Evolutionary conservation across 2,329 filamentous ascomycete genomes (phyloP).

Genomic region (Aurifilum marmelostoma): DNA sequence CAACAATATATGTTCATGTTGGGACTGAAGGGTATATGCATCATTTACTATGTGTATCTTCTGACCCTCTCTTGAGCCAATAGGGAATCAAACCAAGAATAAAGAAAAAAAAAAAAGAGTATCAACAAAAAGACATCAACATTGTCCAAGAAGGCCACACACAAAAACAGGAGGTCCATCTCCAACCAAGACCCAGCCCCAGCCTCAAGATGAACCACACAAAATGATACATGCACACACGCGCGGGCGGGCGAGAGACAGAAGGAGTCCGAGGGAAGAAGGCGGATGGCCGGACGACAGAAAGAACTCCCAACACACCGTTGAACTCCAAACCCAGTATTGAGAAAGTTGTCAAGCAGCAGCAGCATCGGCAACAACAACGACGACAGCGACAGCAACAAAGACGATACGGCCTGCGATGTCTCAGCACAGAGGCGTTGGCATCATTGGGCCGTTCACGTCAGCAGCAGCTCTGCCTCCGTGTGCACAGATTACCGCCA

Average conservation of each 20-base stretch:
- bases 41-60: slow-evolving; percentile 10
- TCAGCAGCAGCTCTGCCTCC: neutral
- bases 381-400: no score
- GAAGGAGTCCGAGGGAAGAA: neutral
- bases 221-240: neutral
- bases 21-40: slow-evolving; percentile 13
- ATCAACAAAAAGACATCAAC: neutral
- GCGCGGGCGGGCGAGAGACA: no score
- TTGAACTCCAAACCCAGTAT: slow-evolving; percentile 12
- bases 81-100: neutral
- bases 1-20: neutral
- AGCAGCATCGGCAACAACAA: neutral
- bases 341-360: neutral
- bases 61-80: neutral
- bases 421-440: neutral
- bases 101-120: neutral
- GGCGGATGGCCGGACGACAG: neutral
- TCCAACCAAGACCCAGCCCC: slow-evolving; percentile 4
- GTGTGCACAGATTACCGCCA: neutral
- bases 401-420: neutral
- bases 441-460: neutral
- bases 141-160: slow-evolving; percentile 8
- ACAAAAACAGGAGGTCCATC: neutral
- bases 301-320: slow-evolving; percentile 10
- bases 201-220: neutral